These are phyloP conservation scores for Capsicum pubescens DNA, from an alignment of 257 asterid genomes.

Conservation along the genomic window DNA sequence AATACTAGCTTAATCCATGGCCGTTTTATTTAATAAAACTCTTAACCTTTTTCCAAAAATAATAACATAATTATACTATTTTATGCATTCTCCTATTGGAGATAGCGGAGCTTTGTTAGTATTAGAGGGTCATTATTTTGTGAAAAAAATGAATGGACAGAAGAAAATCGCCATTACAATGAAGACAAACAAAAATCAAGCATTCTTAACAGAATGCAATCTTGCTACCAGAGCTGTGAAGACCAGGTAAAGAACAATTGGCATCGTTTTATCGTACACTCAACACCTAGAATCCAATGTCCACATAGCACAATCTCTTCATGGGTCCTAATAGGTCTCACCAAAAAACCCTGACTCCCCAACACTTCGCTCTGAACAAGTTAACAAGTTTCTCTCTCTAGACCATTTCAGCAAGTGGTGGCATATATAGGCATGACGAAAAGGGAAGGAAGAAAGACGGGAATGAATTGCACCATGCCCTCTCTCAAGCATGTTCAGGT, in stretches of 20 bases:
- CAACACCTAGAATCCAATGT: neutral
- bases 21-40: neutral
- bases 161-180: neutral
- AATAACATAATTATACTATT: neutral
- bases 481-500: neutral
- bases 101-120: neutral
- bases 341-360: neutral
- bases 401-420: neutral
- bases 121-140: neutral
- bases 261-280: neutral
- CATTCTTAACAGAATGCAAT: slow-evolving; percentile 1
- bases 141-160: slow-evolving; percentile 11
- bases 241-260: neutral
- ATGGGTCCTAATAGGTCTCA: neutral
- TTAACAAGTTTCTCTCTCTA: slow-evolving; percentile 7
- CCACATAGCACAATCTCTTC: slow-evolving; percentile 8
- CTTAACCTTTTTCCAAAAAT: neutral
- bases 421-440: neutral
- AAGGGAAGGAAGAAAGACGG: slow-evolving; percentile 2
- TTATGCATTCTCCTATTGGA: neutral
- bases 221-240: neutral
- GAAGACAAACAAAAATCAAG: neutral
- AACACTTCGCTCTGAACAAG: slow-evolving; percentile 1
- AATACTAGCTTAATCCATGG: neutral
- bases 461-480: slow-evolving; percentile 1